Base-by-base conservation (phyloP, 352 stramenopile species). In the Phytopythium sindhum region DNA sequence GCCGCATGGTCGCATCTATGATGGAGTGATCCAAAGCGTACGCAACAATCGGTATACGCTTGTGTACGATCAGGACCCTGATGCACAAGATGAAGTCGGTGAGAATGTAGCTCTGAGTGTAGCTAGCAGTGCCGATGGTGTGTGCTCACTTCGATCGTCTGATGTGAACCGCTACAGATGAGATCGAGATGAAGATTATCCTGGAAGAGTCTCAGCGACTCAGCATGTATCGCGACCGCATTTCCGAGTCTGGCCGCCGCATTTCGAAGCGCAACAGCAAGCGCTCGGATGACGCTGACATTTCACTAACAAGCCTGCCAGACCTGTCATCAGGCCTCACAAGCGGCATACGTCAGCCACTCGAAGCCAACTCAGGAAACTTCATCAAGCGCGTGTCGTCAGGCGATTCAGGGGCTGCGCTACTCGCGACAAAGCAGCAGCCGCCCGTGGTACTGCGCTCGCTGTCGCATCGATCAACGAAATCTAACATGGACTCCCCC, bases 181-280 rank as follows among this genome's bases (percentile, higher is more conserved):
- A 88, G 50, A 90, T 91, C 39, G 83, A 91, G 57, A 90, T 91
- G 83, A 84, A 82, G 55, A 91, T 90, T 37, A 78, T 91, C 29
- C 61, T 90, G 29, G 78, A 90, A 50, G 83, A 90, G 37, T 90
- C 81, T 1, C 65, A 79, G 19, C 80, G 74, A 2, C 67, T 90
- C 12, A 10, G 15, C 14, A 52, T 61, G 56, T 61, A 54, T 29
- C 39, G 41, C 15, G 41, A 61, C 28, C 56, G 56, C 15, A 61
- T 53, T 28, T 51, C 41, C 12, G 56, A 61, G 41, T 51, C 56
- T 0, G 56, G 56, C n/a, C 41, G 56, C 10, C 56, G 56, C 12
- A 61, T 61, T 19, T 61, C 56, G 6, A 61, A 61, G 42, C 56
- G 56, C 39, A 14, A 41, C 39, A 61, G 56, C 56, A 61, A 51